These are phyloP conservation scores for Candida smagusa DNA, from an alignment of 1,139 yeast species.

Conservation along the genomic window DNA sequence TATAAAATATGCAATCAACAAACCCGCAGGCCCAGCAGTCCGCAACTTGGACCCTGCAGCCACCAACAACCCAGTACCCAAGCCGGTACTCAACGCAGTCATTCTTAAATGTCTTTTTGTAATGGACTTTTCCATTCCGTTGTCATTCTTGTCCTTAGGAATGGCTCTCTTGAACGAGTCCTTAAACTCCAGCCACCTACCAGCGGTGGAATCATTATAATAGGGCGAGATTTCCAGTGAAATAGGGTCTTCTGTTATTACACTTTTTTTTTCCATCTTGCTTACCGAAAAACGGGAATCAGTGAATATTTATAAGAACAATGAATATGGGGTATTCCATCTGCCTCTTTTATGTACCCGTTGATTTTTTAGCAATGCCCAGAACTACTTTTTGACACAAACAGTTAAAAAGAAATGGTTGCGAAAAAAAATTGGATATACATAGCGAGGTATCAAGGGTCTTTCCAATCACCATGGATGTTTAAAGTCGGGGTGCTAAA, in stretches of 20 bases:
- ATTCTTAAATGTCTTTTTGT: slow-evolving; percentile 25
- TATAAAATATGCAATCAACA: slow-evolving; percentile 31
- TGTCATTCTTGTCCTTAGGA: slow-evolving; percentile 9
- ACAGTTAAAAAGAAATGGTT: too few relatives aligned
- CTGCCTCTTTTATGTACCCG: background rate
- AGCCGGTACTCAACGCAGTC: slow-evolving; percentile 33
- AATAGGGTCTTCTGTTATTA: slow-evolving; percentile 4
- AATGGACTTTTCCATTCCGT: slow-evolving; percentile 11
- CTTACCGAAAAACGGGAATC: background rate
- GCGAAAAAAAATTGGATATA: too few relatives aligned
- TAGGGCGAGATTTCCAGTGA: slow-evolving; percentile 11
- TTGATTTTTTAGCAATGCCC: background rate
- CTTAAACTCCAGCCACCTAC: slow-evolving; percentile 11
- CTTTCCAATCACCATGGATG: too few relatives aligned
- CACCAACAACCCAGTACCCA: slow-evolving; percentile 38
- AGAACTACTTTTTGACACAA: background rate
- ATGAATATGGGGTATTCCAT: background rate
- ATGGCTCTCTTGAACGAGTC: slow-evolving; percentile 14
- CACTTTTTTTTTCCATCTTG: slow-evolving; percentile 4
- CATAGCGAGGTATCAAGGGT: too few relatives aligned
- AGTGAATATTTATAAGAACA: background rate
- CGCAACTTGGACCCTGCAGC: slow-evolving; percentile 33
- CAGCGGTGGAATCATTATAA: slow-evolving; percentile 6
- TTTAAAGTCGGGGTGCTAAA: too few relatives aligned
- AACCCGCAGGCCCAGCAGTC: slow-evolving; percentile 33